phyloP scores from a whole-genome alignment of 129 eudicot species.

The Saussurea involucrata region DNA sequence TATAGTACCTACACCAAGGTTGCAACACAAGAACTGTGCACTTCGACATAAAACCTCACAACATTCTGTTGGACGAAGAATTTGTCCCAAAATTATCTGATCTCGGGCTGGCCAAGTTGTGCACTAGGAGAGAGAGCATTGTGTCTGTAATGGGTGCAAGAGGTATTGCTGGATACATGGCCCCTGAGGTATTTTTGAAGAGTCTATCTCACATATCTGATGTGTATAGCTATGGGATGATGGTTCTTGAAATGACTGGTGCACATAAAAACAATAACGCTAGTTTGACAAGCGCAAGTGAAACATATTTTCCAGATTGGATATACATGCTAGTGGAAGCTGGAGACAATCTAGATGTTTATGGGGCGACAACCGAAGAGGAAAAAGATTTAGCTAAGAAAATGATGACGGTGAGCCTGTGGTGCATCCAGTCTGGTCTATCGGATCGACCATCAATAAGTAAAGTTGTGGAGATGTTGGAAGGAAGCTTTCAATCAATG shows the following conservation, averaged over 20 bases:
- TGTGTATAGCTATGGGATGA: constrained; percentile 22
- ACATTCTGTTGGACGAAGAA: background rate
- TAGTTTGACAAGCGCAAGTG: background rate
- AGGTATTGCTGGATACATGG: constrained; percentile 38
- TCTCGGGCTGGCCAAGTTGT: constrained; percentile 36
- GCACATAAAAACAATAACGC: background rate
- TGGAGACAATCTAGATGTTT: background rate
- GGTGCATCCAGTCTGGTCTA: background rate
- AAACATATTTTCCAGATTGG: background rate
- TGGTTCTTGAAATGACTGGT: constrained; percentile 18
- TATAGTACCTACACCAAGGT: background rate
- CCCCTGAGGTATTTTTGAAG: constrained; percentile 26
- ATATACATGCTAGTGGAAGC: background rate
- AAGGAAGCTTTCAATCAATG: background rate
- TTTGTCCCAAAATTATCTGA: constrained; percentile 32
- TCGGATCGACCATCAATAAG: background rate
- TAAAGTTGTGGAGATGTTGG: background rate
- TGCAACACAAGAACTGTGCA: background rate
- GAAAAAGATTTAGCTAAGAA: background rate
- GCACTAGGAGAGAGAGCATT: constrained; percentile 18
- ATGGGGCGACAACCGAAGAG: background rate
- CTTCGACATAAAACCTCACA: background rate
- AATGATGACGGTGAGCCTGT: background rate
- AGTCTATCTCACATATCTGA: constrained; percentile 28
- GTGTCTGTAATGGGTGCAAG: constrained; percentile 22